Evolutionary conservation across 2,329 filamentous ascomycete genomes (phyloP), one percentile per base, ranked within the genome.

Genomic region (Neocatenulostroma microsporum): DNA sequence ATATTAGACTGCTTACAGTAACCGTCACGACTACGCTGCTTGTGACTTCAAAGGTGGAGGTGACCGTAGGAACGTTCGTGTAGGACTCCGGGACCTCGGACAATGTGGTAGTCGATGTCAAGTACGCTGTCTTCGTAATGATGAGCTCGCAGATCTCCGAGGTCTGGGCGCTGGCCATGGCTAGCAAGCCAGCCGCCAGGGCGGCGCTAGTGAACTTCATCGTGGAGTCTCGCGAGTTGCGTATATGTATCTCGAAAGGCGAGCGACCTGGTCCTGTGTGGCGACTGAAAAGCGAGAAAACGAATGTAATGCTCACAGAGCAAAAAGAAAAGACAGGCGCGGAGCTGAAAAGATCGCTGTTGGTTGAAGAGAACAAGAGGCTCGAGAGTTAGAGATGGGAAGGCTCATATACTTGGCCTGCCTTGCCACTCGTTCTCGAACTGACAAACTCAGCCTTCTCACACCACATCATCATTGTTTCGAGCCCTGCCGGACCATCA

Each of bases 151-250:
- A 40, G 20, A 29, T 14, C 24, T 21, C 31, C 10, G 62, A 68
- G 45, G 71, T 70, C 57, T 74, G 72, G 49, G 62, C 71, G 34
- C 65, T 58, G 48, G 67, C 70, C 44, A 64, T 56, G 41, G 65
- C 62, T 45, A 62, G 46, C 29, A 73, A 53, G 51, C 62, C 60
- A 47, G 67, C 63, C 45, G 64, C 61, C 45, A 68, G 47, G 40
- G 63, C 57, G 44, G 66, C 51, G 35, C 60, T 54, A 49, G 61
- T 41, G 43, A 46, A 48, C 50, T 55, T 57, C 55, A 58, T 57
- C 25, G 29, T 56, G 46, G n/a, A n/a, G n/a, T n/a, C n/a, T n/a
- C n/a, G n/a, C n/a, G n/a, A n/a, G n/a, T n/a, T n/a, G n/a, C 29
- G 13, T n/a, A n/a, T n/a, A n/a, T n/a, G n/a, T n/a, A n/a, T n/a